Conservation (phyloP, 352 stramenopile species). For the Phytophthora parvispora region DNA sequence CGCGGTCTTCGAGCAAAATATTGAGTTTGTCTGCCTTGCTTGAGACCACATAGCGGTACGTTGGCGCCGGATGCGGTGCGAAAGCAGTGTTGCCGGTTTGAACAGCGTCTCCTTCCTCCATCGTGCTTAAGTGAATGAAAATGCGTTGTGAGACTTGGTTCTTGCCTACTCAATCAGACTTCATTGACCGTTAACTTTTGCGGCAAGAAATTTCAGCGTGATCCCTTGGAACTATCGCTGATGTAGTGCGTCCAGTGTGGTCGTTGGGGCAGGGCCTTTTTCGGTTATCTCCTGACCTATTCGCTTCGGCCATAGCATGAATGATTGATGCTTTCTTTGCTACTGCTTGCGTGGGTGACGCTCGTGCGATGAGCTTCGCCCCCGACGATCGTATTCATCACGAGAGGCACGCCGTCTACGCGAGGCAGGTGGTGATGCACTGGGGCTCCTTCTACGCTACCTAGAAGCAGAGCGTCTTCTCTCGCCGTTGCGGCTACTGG, state of each 20-base stretch:
- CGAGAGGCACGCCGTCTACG: background rate
- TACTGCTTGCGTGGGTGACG: conserved; percentile 1
- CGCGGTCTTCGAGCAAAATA: conserved; percentile 8
- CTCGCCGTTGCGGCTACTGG: background rate
- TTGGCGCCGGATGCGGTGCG: background rate
- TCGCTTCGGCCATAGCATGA: no score
- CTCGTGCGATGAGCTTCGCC: conserved; percentile 1
- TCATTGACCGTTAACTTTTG: no score
- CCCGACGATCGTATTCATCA: background rate
- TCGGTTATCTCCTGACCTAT: no score
- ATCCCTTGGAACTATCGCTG: no score
- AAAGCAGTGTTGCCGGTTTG: background rate
- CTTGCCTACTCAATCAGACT: no score
- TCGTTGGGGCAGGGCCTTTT: no score
- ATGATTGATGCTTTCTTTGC: no score
- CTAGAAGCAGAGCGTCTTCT: background rate
- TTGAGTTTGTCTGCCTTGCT: conserved; percentile 6
- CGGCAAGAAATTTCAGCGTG: no score
- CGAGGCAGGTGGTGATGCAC: background rate
- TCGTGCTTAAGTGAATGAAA: background rate
- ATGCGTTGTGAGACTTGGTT: background rate
- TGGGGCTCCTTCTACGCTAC: background rate
- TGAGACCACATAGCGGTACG: background rate
- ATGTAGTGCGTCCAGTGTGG: no score
- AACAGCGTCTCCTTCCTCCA: background rate